Base-by-base conservation (phyloP, 768 basidiomycete genomes). In the Xerocomellus intermedius region DNA sequence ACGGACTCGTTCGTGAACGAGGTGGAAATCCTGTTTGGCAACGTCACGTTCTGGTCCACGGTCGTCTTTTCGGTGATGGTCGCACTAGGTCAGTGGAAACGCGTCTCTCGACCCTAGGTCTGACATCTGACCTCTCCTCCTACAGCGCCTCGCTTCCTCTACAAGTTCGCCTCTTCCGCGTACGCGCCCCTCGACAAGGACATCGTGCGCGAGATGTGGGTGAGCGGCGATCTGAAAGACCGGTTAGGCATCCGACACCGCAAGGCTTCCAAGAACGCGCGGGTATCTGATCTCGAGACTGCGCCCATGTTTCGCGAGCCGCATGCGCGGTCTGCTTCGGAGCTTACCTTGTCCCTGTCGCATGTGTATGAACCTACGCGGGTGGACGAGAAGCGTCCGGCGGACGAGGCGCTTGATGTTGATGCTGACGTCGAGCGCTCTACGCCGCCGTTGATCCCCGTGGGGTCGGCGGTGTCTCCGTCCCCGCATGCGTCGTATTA, bases 181-280 rank as follows among this genome's bases (percentile, higher is more conserved):
- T 97, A 94, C 64, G 73, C 69, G 45, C 94, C 95, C 3, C 75
- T 85, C 17, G 96, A 98, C 77, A 88, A 85, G 67, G 91, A 97
- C 63, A 86, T 98, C 52, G 78, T 98, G 8, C 86, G 96, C 28
- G 96, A 98, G 76, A 88, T 85, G 82, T 93, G 90, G 91, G 89
- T 93, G 5, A 64, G 70, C 54, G 91, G 91, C 4, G 84, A 92
- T 64, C 77, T 94, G 52, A 94, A 94, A 68, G 90, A 92, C 58
- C 82, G 78, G 38, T 76, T 94, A 5, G 91, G 91, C 4, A 80
- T 94, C 52, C 70, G 75, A 35, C 88, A 85, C 62, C 81, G 84
- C 37, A 84, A 82, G 47, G 70, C 70, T 33, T 82, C 76, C 64
- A 80, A 79, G 56, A 75, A 74, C 43, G 68, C 67, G 37, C 65